A percentile compares a stretch with the other conserved stretches of the same genome.
These are phyloP conservation scores for Paraphoma sp. DNA, from an alignment of 2,329 filamentous ascomycete genomes.

Conservation along the genomic window DNA sequence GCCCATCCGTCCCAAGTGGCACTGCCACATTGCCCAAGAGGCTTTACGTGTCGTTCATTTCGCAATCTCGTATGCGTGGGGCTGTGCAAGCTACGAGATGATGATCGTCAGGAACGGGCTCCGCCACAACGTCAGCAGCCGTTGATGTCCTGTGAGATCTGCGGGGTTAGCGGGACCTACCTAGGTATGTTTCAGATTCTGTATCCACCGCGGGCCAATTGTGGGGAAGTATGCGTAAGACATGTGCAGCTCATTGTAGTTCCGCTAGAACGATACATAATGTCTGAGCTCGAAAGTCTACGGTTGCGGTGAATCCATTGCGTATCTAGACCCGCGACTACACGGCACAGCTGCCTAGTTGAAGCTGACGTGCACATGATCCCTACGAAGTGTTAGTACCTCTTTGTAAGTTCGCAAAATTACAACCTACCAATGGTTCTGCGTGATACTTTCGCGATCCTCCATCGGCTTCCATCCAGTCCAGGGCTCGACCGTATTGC, in stretches of 20 bases:
- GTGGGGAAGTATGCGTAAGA: too few relatives aligned
- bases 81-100: background rate
- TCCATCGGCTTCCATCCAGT: constrained; percentile 53
- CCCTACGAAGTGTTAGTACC: background rate
- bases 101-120: constrained; percentile 1
- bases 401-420: background rate
- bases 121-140: background rate
- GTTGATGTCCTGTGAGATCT: background rate
- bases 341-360: background rate
- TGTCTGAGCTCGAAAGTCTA: too few relatives aligned
- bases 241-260: background rate
- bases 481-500: constrained; percentile 50
- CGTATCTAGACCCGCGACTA: too few relatives aligned
- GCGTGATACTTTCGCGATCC: constrained; percentile 50
- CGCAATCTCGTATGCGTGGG: background rate
- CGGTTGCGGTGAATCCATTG: too few relatives aligned
- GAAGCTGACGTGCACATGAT: background rate
- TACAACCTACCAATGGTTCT: constrained; percentile 52
- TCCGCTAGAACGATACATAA: too few relatives aligned
- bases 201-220: too few relatives aligned
- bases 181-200: background rate
- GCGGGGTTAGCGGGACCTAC: background rate
- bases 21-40: too few relatives aligned
- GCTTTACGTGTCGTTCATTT: background rate
- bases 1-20: too few relatives aligned